Evolutionary conservation across 495 filamentous ascomycete genomes (phyloP).

Genomic region (Aspergillus asperescens): DNA sequence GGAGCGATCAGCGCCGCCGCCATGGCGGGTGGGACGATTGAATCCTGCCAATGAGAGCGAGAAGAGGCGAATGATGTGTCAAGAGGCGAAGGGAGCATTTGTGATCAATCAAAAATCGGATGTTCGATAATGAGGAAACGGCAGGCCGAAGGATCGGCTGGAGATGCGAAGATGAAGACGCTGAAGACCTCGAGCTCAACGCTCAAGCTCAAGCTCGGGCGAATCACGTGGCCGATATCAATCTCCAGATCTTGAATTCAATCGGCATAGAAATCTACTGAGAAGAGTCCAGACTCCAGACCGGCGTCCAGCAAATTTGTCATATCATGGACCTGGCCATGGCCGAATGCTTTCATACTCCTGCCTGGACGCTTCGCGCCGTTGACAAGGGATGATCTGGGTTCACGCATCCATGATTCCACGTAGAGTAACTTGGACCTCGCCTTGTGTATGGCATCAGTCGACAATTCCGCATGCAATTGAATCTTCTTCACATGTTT

Average conservation of each 20-base stretch:
- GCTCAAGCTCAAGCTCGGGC: too few relatives aligned
- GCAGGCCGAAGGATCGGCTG: background rate
- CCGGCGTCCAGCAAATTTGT: too few relatives aligned
- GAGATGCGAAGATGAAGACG: background rate
- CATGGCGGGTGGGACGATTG: conserved; percentile 4
- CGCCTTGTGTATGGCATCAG: background rate
- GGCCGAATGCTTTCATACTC: too few relatives aligned
- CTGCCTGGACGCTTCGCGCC: too few relatives aligned
- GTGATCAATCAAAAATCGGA: conserved; percentile 3
- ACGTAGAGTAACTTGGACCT: background rate
- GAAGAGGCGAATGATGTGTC: conserved; percentile 4
- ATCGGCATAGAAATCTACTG: too few relatives aligned
- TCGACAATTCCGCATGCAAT: background rate
- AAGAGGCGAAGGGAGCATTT: background rate
- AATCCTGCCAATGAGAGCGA: conserved; percentile 7
- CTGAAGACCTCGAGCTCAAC: too few relatives aligned
- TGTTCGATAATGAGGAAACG: background rate
- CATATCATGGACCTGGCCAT: too few relatives aligned
- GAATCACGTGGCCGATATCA: background rate
- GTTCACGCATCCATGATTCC: background rate
- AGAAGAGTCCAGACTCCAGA: too few relatives aligned
- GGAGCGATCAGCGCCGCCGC: conserved; percentile 5
- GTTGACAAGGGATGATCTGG: too few relatives aligned
- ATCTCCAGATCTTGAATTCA: too few relatives aligned
- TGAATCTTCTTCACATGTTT: background rate